Percentiles rank a stretch among this genome's conserved stretches.
Evolutionary conservation across 2,329 filamentous ascomycete genomes (phyloP).

Genomic region (Cytospora piceae): DNA sequence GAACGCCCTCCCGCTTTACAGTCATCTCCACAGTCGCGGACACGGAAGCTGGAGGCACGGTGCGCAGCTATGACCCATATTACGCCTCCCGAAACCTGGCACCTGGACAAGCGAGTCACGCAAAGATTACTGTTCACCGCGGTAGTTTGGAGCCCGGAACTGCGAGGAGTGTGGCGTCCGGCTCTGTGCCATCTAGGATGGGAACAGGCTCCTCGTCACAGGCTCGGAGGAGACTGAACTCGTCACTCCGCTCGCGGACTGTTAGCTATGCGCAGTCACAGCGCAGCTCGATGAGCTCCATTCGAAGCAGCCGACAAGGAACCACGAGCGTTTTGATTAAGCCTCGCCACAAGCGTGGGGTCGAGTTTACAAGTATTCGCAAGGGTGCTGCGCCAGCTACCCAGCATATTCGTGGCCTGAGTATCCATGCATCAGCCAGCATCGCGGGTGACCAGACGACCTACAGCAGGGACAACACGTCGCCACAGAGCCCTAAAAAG

Average conservation of each 20-base stretch:
- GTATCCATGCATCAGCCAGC: conserved; percentile 35
- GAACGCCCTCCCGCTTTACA: conserved; percentile 64
- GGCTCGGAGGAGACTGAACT: conserved; percentile 21
- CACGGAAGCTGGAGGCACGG: conserved; percentile 50
- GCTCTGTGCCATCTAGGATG: conserved; percentile 34
- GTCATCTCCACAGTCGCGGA: conserved; percentile 66
- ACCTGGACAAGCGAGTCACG: conserved; percentile 57
- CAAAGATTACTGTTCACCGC: conserved; percentile 71
- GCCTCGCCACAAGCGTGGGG: conserved; percentile 54
- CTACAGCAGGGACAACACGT: conserved; percentile 34
- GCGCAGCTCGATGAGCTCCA: conserved; percentile 52
- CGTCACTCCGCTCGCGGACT: conserved; percentile 27
- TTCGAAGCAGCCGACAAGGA: conserved; percentile 51
- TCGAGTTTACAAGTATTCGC: conserved; percentile 58
- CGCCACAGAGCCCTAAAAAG: conserved; percentile 33
- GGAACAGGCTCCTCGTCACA: conserved; percentile 32
- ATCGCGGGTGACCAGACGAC: conserved; percentile 38
- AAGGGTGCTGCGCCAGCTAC: conserved; percentile 38
- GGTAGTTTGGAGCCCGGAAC: conserved; percentile 38
- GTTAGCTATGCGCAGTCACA: conserved; percentile 40
- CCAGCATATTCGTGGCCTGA: conserved; percentile 27
- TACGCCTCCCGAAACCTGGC: conserved; percentile 64
- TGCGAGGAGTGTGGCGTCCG: conserved; percentile 40
- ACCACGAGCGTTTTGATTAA: conserved; percentile 48
- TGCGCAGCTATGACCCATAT: conserved; percentile 82